phyloP scores from a whole-genome alignment of 805 yeast genomes.

The Metschnikowia lunata region DNA sequence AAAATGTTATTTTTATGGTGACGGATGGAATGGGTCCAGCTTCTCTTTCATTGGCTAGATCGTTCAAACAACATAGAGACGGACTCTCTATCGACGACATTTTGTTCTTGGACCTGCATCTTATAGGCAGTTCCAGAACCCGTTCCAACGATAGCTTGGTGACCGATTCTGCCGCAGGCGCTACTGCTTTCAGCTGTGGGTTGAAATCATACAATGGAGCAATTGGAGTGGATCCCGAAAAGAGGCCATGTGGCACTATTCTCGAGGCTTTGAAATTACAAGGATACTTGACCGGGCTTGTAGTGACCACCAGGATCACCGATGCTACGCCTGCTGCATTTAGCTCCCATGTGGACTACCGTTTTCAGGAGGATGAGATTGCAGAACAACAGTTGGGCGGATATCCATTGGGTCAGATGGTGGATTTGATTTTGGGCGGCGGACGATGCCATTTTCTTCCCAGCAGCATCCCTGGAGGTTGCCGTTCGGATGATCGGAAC shows the following conservation, averaged over 20 bases:
- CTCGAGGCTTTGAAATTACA: constrained; percentile 80
- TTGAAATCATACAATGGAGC: constrained; percentile 86
- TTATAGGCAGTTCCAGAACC: constrained; percentile 83
- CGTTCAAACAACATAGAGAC: constrained; percentile 62
- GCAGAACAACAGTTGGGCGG: constrained; percentile 85
- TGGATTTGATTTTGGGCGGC: constrained; percentile 86
- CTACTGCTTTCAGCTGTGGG: constrained; percentile 88
- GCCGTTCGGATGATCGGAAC: constrained; percentile 68
- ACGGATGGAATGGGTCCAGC: constrained; percentile 97
- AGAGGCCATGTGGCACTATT: constrained; percentile 80
- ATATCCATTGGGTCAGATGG: constrained; percentile 72
- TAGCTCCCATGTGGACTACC: constrained; percentile 69
- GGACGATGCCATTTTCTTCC: constrained; percentile 84
- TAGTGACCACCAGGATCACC: constrained; percentile 86
- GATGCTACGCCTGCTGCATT: constrained; percentile 96
- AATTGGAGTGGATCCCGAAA: constrained; percentile 71
- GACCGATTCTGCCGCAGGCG: constrained; percentile 97
- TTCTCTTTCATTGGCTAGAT: constrained; percentile 72
- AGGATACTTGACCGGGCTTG: constrained; percentile 84
- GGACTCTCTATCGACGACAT: constrained; percentile 50
- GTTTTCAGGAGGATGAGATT: constrained; percentile 78
- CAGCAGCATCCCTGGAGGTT: constrained; percentile 44
- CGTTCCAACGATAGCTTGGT: constrained; percentile 70
- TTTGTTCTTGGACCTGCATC: constrained; percentile 58
- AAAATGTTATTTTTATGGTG: constrained; percentile 80